A percentile compares a stretch with the other conserved stretches of the same genome.
Evolutionary conservation across 495 filamentous ascomycete genomes (phyloP).

Genomic region (Penicillium canariense): DNA sequence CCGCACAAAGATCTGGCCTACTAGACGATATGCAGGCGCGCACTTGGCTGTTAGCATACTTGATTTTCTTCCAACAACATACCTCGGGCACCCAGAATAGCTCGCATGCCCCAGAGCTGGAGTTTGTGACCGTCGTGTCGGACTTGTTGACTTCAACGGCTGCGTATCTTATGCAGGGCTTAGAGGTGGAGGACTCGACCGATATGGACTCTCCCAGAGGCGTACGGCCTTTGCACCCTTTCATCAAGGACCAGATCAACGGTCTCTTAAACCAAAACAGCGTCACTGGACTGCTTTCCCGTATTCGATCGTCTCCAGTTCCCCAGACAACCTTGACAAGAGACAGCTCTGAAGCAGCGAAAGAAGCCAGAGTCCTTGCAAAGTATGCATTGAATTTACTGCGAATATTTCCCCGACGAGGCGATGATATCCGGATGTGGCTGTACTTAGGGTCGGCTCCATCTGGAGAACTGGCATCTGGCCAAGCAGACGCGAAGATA

Average conservation of each 20-base stretch:
- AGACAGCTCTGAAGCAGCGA: constrained; percentile 32
- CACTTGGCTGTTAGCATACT: constrained; percentile 78
- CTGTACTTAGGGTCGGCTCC: constrained; percentile 77
- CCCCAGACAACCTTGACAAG: constrained; percentile 26
- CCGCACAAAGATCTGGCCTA: constrained; percentile 21
- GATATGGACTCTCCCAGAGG: constrained; percentile 30
- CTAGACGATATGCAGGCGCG: constrained; percentile 37
- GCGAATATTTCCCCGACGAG: constrained; percentile 76
- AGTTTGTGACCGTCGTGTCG: constrained; percentile 65
- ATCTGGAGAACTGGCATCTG: constrained; percentile 33
- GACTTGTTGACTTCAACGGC: constrained; percentile 61
- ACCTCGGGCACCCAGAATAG: constrained; percentile 42
- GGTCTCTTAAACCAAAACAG: constrained; percentile 65
- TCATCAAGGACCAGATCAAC: constrained; percentile 58
- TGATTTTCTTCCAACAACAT: constrained; percentile 69
- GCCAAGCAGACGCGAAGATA: constrained; percentile 39
- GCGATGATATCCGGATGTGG: constrained; percentile 95
- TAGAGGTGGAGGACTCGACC: constrained; percentile 50
- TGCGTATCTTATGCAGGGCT: constrained; percentile 51
- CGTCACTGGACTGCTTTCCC: constrained; percentile 57
- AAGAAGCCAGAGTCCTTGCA: constrained; percentile 73
- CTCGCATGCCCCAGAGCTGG: constrained; percentile 49
- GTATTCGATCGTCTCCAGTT: constrained; percentile 33
- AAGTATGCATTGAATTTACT: constrained; percentile 84
- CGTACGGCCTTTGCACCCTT: constrained; percentile 46